Evolutionary conservation across 2,329 filamentous ascomycete genomes (phyloP), one percentile per base, ranked within the genome.

Genomic region (Pleurostoma richardsiae): DNA sequence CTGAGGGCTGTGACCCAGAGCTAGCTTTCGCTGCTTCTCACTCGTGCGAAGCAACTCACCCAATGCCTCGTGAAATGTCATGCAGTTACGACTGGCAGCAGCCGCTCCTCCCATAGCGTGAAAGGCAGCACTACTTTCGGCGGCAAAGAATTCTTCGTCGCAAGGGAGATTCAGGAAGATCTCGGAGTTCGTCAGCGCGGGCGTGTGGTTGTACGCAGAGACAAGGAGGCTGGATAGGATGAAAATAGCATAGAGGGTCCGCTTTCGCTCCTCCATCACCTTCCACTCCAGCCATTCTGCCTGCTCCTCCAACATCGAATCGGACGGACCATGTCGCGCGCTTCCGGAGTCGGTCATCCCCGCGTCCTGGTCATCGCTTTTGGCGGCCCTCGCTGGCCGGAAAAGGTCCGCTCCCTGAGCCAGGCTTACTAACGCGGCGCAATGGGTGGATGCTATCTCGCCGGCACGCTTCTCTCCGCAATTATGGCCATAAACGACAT

Each of bases 401-500:
- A 77, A 60, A 44, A 97, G 71, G 45, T 90, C 86, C n/a, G 92
- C 90, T 31, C 90, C 89, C 60, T 91, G 86, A 4, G 92, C 90
- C 44, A 99, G 80, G 62, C 90, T 95, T 45, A 96, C 90, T 39
- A 99, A 72, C 26, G 91, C 89, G 6, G 90, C 88, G 62, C 89
- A 95, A 62, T 97, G 92, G 2, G 88, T 96, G 52, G 86, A 91
- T 1, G 92, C 92, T 59, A 95, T 95, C 62, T 96, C 90, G 50
- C 88, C 90, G 27, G 90, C 87, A 45, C 83, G 85, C 69, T 95
- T 92, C 63, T 97, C 92, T 36, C 88, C 90, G 62, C 90, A 95
- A 55, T 95, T 95, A 65, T 96, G 89, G 10, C 92, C 92, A 62
- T 96, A 97, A 11, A 96, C 88, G 36, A 97, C 88, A 61, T 96